Base-by-base conservation (phyloP, 805 yeast genomes). In the Ogataea methylovora region DNA sequence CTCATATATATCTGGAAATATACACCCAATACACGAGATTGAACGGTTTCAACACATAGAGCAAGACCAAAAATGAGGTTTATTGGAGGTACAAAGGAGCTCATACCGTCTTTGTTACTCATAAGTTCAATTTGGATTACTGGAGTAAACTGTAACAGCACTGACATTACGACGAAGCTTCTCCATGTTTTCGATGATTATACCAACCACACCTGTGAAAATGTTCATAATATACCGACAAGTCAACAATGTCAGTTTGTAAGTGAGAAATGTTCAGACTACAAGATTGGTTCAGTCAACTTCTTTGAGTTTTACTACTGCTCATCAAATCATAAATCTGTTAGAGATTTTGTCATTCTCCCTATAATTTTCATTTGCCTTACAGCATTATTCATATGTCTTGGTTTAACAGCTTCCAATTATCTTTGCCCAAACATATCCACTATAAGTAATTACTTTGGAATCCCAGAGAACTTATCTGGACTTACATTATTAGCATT, bases 401-500 rank as follows among this genome's bases (percentile, higher is more conserved):
- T 92, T 34, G 96, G 95, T 0, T 50, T 83, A 5, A 77, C 92
- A 1, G 94, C 97, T 0, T 78, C 90, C 10, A 88, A 85, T 46
- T 85, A 70, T 49, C 58, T 90, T 30, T 82, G 94, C 33, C 95
- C 96, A 2, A 87, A 86, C 43, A 56, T 90, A 23, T 74, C 81
- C 34, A 66, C 81, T 4, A 67, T 90, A 8, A 78, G 96, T 3
- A 64, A 64, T 18, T 61, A 69, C 22, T 57, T 87, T 9, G 67
- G 71, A 10, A 65, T 92, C 21, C 79, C 94, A 2, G 94, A 86
- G 37, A 77, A 84, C 42, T 62, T 92, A 9, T 81, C 92, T 6
- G 98, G 98, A 0, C 70, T 92, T 45, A 88, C 97, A 0, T 60
- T 90, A 14, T 60, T 90, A 40, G 95, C 97, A 0, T 69, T 90